These are phyloP conservation scores for Yamadazyma paraphyllophila DNA, from an alignment of 805 yeast species.

Conservation along the genomic window DNA sequence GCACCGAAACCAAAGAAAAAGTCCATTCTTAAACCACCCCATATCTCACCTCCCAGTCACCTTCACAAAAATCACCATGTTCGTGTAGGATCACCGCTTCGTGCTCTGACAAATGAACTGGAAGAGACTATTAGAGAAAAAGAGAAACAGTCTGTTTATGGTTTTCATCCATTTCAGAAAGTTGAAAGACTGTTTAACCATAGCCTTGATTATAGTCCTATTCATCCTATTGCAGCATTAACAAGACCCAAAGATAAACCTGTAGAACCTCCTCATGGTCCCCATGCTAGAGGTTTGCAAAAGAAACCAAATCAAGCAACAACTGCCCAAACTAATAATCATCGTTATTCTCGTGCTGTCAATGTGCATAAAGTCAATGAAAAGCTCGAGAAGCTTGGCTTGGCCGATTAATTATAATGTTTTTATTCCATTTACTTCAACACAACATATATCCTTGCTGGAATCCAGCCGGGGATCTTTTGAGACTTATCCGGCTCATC, in stretches of 20 bases:
- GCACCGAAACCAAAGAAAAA: background rate
- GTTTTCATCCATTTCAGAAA: slow-evolving; percentile 16
- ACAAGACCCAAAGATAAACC: slow-evolving; percentile 3
- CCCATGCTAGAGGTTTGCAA: background rate
- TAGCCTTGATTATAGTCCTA: slow-evolving; percentile 27
- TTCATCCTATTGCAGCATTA: slow-evolving; percentile 18
- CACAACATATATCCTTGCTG: no score
- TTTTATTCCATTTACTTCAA: background rate
- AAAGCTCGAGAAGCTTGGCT: slow-evolving; percentile 11
- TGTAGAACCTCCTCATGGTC: background rate
- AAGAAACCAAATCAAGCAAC: background rate
- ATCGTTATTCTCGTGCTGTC: slow-evolving; percentile 11
- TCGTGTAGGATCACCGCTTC: background rate
- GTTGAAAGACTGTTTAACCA: slow-evolving; percentile 34
- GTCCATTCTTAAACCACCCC: slow-evolving; percentile 1
- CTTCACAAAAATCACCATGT: background rate
- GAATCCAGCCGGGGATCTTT: no score
- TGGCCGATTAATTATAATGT: slow-evolving; percentile 1
- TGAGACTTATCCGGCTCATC: no score
- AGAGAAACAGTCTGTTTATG: slow-evolving; percentile 14
- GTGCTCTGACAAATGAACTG: background rate
- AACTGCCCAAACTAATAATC: background rate
- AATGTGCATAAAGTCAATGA: slow-evolving; percentile 11
- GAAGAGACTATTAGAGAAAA: background rate
- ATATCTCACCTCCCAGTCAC: background rate